Percentiles rank a stretch among this genome's conserved stretches.
Evolutionary conservation across 1,284 basidiomycete species (phyloP).

Genomic region (Heterobasidion parviporum): DNA sequence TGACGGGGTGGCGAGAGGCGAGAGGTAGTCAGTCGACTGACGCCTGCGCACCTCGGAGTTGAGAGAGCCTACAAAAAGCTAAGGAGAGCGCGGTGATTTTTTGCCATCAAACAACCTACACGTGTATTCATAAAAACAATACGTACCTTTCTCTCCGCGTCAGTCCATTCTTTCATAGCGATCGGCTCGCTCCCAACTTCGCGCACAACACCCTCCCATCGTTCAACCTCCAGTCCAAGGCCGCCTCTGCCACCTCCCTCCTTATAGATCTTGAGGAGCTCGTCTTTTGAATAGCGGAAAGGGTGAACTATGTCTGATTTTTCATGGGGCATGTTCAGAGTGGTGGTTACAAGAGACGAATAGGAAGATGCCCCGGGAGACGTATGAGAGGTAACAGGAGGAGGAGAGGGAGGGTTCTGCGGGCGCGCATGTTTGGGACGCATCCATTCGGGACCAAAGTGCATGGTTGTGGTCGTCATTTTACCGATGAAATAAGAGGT

Average conservation of each 20-base stretch:
- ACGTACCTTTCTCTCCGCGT: constrained; percentile 83
- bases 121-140: constrained; percentile 6
- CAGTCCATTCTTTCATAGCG: constrained; percentile 68
- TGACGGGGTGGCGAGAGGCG: constrained; percentile 41
- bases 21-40: constrained; percentile 64
- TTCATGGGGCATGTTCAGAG: constrained; percentile 38
- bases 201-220: constrained; percentile 79
- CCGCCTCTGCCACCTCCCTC: constrained; percentile 68
- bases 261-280: constrained; percentile 78
- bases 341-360: constrained; percentile 67
- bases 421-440: constrained; percentile 63
- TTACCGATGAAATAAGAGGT: constrained; percentile 11
- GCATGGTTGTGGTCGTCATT: constrained; percentile 72
- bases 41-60: constrained; percentile 78
- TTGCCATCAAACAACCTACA: neutral
- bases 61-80: constrained; percentile 68
- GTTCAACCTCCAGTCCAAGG: constrained; percentile 78
- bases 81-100: constrained; percentile 7
- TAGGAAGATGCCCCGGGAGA: constrained; percentile 61
- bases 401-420: constrained; percentile 48
- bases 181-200: constrained; percentile 69
- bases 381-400: constrained; percentile 33
- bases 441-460: constrained; percentile 89
- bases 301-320: constrained; percentile 61
- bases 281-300: constrained; percentile 82